These are phyloP conservation scores for Xylariaceae sp. DNA, from an alignment of 2,329 filamentous ascomycete species.

Conservation along the genomic window DNA sequence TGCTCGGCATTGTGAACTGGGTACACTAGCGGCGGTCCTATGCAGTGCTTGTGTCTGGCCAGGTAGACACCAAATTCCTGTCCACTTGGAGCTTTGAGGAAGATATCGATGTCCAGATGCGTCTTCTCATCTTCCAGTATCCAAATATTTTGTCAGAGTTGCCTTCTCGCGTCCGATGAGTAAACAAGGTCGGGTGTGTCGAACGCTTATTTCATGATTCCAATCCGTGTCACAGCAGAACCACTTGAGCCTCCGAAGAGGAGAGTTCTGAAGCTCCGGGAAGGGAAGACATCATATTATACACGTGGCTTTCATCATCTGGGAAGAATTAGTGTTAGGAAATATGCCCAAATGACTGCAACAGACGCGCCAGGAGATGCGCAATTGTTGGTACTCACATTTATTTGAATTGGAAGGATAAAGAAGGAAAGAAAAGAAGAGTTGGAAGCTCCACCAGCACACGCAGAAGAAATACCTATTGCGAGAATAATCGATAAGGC, in stretches of 20 bases:
- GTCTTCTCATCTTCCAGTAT: slow-evolving; percentile 38
- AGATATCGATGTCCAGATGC: background rate
- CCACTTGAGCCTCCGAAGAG: slow-evolving; percentile 93
- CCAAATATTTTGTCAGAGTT: slow-evolving; percentile 79
- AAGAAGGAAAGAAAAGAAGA: slow-evolving; percentile 64
- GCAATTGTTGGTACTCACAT: slow-evolving; percentile 67
- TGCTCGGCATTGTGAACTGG: background rate
- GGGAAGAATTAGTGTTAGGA: slow-evolving; percentile 44
- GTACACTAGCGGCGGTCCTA: background rate
- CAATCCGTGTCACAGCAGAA: slow-evolving; percentile 69
- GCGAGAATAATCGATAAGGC: background rate
- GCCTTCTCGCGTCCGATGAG: slow-evolving; percentile 94
- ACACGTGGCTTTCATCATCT: slow-evolving; percentile 99
- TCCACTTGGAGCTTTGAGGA: too few relatives aligned
- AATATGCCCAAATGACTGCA: background rate
- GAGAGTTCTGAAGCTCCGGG: slow-evolving; percentile 79
- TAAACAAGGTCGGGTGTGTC: slow-evolving; percentile 98
- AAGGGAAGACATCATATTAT: slow-evolving; percentile 81
- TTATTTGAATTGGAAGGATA: slow-evolving; percentile 99
- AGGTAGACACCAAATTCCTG: too few relatives aligned
- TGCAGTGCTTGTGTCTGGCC: background rate
- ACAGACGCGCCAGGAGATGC: background rate
- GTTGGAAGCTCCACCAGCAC: slow-evolving; percentile 36
- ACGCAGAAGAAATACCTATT: slow-evolving; percentile 27
- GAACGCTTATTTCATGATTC: slow-evolving; percentile 97